Conservation (phyloP, 2,329 filamentous ascomycete genomes). For the Diaporthe ilicicola region DNA sequence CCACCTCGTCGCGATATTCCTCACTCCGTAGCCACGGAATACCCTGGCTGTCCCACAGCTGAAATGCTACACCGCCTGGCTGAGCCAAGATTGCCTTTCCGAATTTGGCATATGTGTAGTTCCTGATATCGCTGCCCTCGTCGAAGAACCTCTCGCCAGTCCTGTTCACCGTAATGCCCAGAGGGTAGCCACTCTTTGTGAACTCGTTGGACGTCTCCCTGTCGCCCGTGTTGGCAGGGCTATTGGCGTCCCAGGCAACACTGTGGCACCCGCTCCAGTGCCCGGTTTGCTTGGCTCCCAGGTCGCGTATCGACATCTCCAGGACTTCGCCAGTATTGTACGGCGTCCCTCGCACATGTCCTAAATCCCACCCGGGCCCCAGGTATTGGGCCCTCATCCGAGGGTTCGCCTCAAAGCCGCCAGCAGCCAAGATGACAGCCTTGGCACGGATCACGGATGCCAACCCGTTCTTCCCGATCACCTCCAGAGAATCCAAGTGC, state of each 20-base stretch:
- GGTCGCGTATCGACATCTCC: constrained; percentile 58
- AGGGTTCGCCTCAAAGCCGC: constrained; percentile 71
- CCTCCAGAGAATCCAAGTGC: constrained; percentile 43
- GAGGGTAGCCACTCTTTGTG: constrained; percentile 74
- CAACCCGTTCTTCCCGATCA: constrained; percentile 36
- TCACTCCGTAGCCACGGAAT: constrained; percentile 64
- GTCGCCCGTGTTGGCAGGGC: constrained; percentile 62
- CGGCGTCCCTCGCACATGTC: constrained; percentile 68
- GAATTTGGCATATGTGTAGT: constrained; percentile 74
- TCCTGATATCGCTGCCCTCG: constrained; percentile 70
- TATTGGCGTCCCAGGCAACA: constrained; percentile 71
- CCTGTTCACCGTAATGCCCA: constrained; percentile 71
- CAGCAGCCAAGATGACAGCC: constrained; percentile 63
- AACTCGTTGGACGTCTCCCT: constrained; percentile 70
- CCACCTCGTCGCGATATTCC: constrained; percentile 68
- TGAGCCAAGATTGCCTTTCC: constrained; percentile 69
- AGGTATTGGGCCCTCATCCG: constrained; percentile 61
- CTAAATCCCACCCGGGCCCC: constrained; percentile 70
- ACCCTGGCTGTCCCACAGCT: constrained; percentile 67
- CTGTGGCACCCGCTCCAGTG: constrained; percentile 73
- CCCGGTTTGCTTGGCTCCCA: constrained; percentile 60
- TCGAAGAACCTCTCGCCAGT: constrained; percentile 70
- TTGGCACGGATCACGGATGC: constrained; percentile 43
- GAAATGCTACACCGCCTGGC: constrained; percentile 66
- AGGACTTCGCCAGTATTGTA: constrained; percentile 70